Conservation (phyloP, 1,284 basidiomycete species). For the Thecaphora thlaspeos region DNA sequence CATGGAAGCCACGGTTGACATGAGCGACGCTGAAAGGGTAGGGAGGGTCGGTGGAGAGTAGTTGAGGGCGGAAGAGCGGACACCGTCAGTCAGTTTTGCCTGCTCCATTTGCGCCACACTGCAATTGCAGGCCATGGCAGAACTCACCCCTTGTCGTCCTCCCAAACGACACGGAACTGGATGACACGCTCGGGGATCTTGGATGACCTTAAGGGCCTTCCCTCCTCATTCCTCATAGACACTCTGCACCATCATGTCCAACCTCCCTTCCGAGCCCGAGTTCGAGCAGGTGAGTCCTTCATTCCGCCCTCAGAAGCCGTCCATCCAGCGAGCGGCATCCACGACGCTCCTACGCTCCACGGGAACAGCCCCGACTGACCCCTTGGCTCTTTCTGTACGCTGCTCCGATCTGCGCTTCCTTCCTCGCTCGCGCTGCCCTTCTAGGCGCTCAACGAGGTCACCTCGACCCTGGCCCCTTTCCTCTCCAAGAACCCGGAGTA, state of each 20-base stretch:
- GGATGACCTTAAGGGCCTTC: constrained; percentile 70
- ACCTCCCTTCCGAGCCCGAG: constrained; percentile 63
- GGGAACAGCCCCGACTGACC: not conserved
- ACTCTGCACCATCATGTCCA: constrained; percentile 16
- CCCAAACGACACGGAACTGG: constrained; percentile 68
- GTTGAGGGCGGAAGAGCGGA: too few species aligned
- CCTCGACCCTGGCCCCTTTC: constrained; percentile 68
- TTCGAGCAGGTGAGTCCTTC: constrained; percentile 61
- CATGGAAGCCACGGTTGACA: constrained; percentile 75
- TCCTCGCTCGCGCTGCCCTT: constrained; percentile 2
- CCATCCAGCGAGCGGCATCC: too few species aligned
- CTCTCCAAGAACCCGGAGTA: constrained; percentile 71
- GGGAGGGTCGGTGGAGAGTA: too few species aligned
- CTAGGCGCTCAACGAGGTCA: constrained; percentile 69
- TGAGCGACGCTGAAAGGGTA: constrained; percentile 62
- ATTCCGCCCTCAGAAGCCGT: constrained; percentile 9
- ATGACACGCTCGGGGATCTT: constrained; percentile 75
- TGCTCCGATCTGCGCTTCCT: constrained; percentile 2
- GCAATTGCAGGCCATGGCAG: too few species aligned
- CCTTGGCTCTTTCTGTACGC: not conserved
- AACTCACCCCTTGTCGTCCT: constrained; percentile 68
- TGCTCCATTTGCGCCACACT: too few species aligned
- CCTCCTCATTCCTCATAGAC: too few species aligned
- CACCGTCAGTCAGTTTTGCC: too few species aligned
- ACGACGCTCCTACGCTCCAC: too few species aligned